Base-by-base conservation (phyloP, 2,329 filamentous ascomycete genomes). In the Metarhizium brunneum region DNA sequence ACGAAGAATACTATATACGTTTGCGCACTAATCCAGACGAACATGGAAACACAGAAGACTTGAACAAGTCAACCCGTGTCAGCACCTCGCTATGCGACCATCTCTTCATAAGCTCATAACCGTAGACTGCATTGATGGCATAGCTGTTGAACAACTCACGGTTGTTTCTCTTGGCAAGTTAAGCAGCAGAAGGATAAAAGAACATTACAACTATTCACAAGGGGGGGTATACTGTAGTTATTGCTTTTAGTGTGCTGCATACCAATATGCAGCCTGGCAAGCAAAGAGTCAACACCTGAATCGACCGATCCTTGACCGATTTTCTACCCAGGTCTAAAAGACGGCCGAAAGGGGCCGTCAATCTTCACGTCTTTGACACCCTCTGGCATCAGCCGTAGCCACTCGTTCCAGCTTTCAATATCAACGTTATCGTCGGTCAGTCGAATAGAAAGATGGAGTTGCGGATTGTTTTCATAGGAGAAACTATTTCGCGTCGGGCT, bases 381-480 rank as follows among this genome's bases (percentile, higher is more conserved):
- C 56, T 81, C 78, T 2, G 81, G 81, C 74, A 83, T 79, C 62
- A 79, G 69, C 25, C 80, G 76, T 59, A 84, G 66, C 79, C 80
- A 83, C 62, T 83, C 80, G 54, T 75, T 71, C 80, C 80, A 82
- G 54, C 68, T 75, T 52, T 83, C 79, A 54, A 77, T 64, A 57
- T 80, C 76, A 57, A 81, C 67, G 35, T 72, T 72, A 29, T 80
- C 78, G 45, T 81, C 79, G 2, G 72, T 72, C 47, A 83, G 65
- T 30, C 75, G 72, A 54, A 83, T 73, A 10, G 75, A 77, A 7
- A 84, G 63, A 53, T 74, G 76, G 40, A 83, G 58, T 54, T 79
- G 75, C 2, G 75, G 70, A 30, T 73, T 75, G n/a, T 73, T 73
- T 52, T 75, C 72, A 43, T 70, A 69, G 7, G 71, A 70, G 52